Evolutionary conservation across 2,329 filamentous ascomycete species (phyloP).

Genomic region (Myrmaecium sp.): DNA sequence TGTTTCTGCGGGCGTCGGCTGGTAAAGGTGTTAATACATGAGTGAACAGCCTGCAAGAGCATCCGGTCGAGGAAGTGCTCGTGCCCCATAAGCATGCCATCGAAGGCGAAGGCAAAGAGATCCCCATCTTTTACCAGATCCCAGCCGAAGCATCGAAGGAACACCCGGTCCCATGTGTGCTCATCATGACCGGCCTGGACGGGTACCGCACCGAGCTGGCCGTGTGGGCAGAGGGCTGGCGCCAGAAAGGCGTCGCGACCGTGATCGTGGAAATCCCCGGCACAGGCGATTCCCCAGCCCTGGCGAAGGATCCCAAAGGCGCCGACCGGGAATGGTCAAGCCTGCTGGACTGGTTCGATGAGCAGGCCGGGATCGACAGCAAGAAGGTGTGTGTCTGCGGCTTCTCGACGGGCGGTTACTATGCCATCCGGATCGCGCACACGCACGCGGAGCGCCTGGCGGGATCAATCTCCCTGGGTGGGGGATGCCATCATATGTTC

Average conservation of each 20-base stretch:
- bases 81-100: slow-evolving; percentile 41
- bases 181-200: slow-evolving; percentile 42
- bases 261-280: slow-evolving; percentile 40
- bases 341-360: slow-evolving; percentile 36
- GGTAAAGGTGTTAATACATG: neutral
- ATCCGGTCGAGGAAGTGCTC: slow-evolving; percentile 45
- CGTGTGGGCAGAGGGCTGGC: slow-evolving; percentile 34
- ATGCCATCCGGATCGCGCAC: slow-evolving; percentile 39
- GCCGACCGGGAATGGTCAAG: slow-evolving; percentile 38
- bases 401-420: slow-evolving; percentile 42
- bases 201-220: slow-evolving; percentile 41
- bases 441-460: slow-evolving; percentile 36
- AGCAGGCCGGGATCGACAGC: slow-evolving; percentile 30
- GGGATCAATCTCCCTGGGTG: slow-evolving; percentile 36
- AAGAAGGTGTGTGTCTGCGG: slow-evolving; percentile 36
- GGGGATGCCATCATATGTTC: slow-evolving; percentile 43
- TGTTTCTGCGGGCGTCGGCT: neutral
- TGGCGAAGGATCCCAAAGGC: slow-evolving; percentile 26
- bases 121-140: slow-evolving; percentile 49
- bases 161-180: slow-evolving; percentile 32
- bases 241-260: slow-evolving; percentile 30
- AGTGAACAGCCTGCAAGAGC: slow-evolving; percentile 12
- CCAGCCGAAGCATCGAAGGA: slow-evolving; percentile 29
- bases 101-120: slow-evolving; percentile 33
- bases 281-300: slow-evolving; percentile 38